These are phyloP conservation scores for Lizanozyma gosingica DNA, from an alignment of 1,139 yeast species.

Conservation along the genomic window DNA sequence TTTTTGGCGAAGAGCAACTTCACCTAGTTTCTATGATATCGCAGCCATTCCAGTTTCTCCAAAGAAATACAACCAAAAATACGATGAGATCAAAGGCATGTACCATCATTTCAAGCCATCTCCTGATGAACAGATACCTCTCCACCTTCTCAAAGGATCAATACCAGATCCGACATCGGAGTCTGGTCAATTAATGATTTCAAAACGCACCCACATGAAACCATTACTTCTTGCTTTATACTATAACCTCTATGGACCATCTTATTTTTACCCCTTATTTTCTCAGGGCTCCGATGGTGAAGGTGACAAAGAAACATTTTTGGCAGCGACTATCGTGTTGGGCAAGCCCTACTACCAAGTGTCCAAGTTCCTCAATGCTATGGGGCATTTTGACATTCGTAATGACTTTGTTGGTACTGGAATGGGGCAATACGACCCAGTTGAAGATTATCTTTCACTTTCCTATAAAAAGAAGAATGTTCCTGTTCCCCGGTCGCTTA, in stretches of 20 bases:
- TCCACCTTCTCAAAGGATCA: constrained; percentile 61
- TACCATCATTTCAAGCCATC: constrained; percentile 8
- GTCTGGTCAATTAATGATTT: constrained; percentile 71
- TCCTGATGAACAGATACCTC: constrained; percentile 33
- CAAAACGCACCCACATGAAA: constrained; percentile 55
- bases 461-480: constrained; percentile 3
- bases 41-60: constrained; percentile 42
- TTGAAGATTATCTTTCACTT: constrained; percentile 35
- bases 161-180: constrained; percentile 79
- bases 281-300: constrained; percentile 84
- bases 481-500: background rate
- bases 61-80: constrained; percentile 17
- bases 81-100: constrained; percentile 21
- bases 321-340: constrained; percentile 68
- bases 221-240: constrained; percentile 62
- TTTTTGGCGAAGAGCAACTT: constrained; percentile 68
- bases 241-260: constrained; percentile 74
- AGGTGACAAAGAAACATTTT: constrained; percentile 85
- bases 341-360: constrained; percentile 60
- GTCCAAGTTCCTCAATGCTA: constrained; percentile 44
- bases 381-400: constrained; percentile 38
- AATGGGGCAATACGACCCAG: constrained; percentile 68
- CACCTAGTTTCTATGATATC: constrained; percentile 59
- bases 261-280: constrained; percentile 71
- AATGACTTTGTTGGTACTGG: constrained; percentile 50